These are phyloP conservation scores for Chiua virens DNA, from an alignment of 768 basidiomycete species.

Conservation along the genomic window DNA sequence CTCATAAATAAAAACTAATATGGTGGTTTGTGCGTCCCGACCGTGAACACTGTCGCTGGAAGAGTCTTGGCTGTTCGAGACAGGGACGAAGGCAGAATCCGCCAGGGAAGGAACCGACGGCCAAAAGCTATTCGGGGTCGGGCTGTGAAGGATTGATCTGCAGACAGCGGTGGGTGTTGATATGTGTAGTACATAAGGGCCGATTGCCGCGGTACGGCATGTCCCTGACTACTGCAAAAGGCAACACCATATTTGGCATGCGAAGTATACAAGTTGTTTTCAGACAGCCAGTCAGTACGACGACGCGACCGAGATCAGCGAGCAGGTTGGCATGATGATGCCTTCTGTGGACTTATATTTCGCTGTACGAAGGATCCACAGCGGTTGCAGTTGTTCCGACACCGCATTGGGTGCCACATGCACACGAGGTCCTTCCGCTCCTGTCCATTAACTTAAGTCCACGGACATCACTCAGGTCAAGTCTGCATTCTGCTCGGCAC, in stretches of 20 bases:
- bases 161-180: too few relatives aligned
- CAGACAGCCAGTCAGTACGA: neutral
- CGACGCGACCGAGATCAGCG: slow-evolving; percentile 15
- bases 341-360: slow-evolving; percentile 11
- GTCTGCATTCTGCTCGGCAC: slow-evolving; percentile 34
- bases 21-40: slow-evolving; percentile 4
- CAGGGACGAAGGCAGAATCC: neutral
- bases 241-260: slow-evolving; percentile 21
- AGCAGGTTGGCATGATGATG: slow-evolving; percentile 4
- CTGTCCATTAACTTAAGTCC: slow-evolving; percentile 39
- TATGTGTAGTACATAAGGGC: slow-evolving; percentile 22
- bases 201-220: slow-evolving; percentile 33
- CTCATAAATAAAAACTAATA: slow-evolving; percentile 8
- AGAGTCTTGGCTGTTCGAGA: neutral
- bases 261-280: slow-evolving; percentile 10
- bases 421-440: slow-evolving; percentile 36
- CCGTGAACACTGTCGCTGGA: neutral
- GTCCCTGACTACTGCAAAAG: slow-evolving; percentile 24
- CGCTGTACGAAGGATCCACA: slow-evolving; percentile 20
- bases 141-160: too few relatives aligned
- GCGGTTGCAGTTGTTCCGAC: slow-evolving; percentile 25
- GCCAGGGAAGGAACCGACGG: neutral
- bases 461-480: slow-evolving; percentile 35
- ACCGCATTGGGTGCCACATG: slow-evolving; percentile 34
- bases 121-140: neutral